Evolutionary conservation across 2,329 filamentous ascomycete species (phyloP).

Genomic region (Diaporthe ampelina): DNA sequence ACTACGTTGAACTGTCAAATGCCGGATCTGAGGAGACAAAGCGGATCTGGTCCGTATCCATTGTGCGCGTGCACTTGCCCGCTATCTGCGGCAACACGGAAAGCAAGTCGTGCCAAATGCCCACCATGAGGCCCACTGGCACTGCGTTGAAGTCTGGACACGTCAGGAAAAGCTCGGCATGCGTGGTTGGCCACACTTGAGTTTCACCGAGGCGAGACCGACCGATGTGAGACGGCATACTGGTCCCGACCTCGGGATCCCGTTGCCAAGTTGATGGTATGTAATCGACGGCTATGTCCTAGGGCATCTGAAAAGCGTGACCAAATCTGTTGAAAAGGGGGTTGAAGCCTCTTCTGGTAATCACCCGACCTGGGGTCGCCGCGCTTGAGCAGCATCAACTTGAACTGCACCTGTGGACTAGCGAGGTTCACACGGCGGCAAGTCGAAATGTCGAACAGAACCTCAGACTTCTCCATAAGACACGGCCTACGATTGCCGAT

Average conservation of each 20-base stretch:
- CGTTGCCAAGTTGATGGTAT: neutral
- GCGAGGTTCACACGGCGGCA: no score
- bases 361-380: no score
- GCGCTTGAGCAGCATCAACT: no score
- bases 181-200: neutral
- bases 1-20: neutral
- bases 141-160: neutral
- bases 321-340: no score
- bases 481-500: no score
- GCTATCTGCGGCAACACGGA: neutral
- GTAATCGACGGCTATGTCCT: neutral
- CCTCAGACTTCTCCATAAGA: no score
- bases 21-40: neutral
- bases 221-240: neutral
- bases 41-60: neutral
- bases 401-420: no score
- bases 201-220: neutral
- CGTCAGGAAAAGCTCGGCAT: conserved; percentile 4
- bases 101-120: no score
- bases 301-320: neutral
- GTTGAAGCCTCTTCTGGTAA: no score
- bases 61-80: neutral
- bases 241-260: neutral
- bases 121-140: neutral
- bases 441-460: no score